Evolutionary conservation across 495 filamentous ascomycete genomes (phyloP).

Genomic region (Aspergillus campestris): DNA sequence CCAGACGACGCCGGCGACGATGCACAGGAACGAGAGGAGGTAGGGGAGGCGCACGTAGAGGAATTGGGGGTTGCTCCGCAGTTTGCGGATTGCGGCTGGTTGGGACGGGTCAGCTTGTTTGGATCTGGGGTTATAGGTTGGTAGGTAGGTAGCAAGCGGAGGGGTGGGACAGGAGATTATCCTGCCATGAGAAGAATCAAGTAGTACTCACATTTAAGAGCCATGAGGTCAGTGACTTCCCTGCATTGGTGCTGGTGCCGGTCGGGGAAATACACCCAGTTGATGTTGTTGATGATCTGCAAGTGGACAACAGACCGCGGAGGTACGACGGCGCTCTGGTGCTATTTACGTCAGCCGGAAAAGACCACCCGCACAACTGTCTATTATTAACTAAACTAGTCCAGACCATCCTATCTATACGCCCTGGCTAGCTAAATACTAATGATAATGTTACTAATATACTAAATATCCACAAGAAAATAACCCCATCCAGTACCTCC

Average conservation of each 20-base stretch:
- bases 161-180: not conserved
- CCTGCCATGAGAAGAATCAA: not conserved
- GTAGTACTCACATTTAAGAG: conserved; percentile 33
- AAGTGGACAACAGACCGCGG: not conserved
- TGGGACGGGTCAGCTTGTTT: conserved; percentile 15
- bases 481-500: conserved; percentile 4
- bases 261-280: not conserved
- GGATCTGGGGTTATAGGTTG: conserved; percentile 9
- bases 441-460: conserved; percentile 4
- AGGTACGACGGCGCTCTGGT: not conserved
- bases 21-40: conserved; percentile 69
- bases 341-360: conserved; percentile 19
- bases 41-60: conserved; percentile 34
- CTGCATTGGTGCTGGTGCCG: conserved; percentile 9
- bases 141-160: not conserved
- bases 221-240: conserved; percentile 21
- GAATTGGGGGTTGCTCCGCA: conserved; percentile 35
- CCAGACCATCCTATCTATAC: not conserved
- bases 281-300: not conserved
- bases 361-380: conserved; percentile 16
- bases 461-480: conserved; percentile 32
- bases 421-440: not conserved
- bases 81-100: conserved; percentile 33
- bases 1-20: conserved; percentile 84
- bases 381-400: conserved; percentile 5